A percentile compares a stretch with the other conserved stretches of the same genome.
phyloP scores from a whole-genome alignment of 495 filamentous ascomycete genomes.

The Aspergillus bertholletiae region DNA sequence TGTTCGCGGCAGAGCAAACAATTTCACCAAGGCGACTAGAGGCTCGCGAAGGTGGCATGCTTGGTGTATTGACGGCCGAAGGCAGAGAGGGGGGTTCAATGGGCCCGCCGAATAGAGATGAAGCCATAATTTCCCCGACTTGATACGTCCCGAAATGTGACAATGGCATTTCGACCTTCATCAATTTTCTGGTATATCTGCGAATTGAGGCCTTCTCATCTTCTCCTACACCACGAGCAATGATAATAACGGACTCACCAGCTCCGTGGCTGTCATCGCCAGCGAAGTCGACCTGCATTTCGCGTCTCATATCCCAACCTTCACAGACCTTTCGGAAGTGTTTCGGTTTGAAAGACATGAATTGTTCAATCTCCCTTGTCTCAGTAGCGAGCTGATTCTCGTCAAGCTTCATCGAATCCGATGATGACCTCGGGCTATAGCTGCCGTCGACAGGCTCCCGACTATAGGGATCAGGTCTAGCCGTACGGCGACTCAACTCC shows the following conservation, averaged over 20 bases:
- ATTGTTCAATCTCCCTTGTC: slow-evolving; percentile 77
- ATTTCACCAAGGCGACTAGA: slow-evolving; percentile 19
- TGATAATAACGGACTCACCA: slow-evolving; percentile 72
- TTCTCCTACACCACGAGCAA: slow-evolving; percentile 66
- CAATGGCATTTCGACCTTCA: slow-evolving; percentile 9
- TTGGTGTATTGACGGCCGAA: slow-evolving; percentile 9
- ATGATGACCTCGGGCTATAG: slow-evolving; percentile 66
- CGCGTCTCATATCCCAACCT: slow-evolving; percentile 90
- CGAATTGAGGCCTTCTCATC: slow-evolving; percentile 45
- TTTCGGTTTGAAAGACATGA: slow-evolving; percentile 66
- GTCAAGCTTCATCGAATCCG: slow-evolving; percentile 67
- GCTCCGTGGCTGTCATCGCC: slow-evolving; percentile 67
- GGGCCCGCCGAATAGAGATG: slow-evolving; percentile 39
- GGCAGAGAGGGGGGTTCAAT: slow-evolving; percentile 5
- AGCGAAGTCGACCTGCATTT: slow-evolving; percentile 84
- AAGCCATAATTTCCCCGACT: not conserved
- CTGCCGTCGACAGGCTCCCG: slow-evolving; percentile 57
- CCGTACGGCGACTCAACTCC: slow-evolving; percentile 68
- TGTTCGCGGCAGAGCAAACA: slow-evolving; percentile 20
- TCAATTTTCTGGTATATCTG: slow-evolving; percentile 40
- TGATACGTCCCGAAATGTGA: slow-evolving; percentile 1
- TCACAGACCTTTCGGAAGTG: slow-evolving; percentile 76
- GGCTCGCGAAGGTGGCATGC: slow-evolving; percentile 26
- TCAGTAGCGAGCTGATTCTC: slow-evolving; percentile 68
- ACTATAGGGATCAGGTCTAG: slow-evolving; percentile 66